Evolutionary conservation across 768 basidiomycete species (phyloP), one percentile per base, ranked within the genome.

Genomic region (Lentinula guzmanii): DNA sequence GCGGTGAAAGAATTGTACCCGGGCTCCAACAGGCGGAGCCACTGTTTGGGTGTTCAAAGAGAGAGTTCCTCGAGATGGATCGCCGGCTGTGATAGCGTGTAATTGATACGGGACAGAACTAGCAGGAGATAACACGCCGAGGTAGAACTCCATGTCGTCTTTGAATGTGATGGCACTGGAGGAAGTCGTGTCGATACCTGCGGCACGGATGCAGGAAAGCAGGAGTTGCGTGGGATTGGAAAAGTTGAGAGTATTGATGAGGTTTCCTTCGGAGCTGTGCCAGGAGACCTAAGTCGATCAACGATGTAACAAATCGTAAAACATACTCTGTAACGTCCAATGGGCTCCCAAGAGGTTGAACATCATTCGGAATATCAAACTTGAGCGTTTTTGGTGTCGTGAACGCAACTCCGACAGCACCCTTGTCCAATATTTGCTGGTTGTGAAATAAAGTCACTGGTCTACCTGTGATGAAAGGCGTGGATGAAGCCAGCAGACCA

Each of bases 381-480:
- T 73, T 65, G 16, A 72, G 18, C 2, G 55, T 9, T 34, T n/a
- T 41, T 5, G 33, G 54, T 51, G 48, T 39, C 39, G 61, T 69
- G 31, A 87, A 64, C 0, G 82, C 88, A 5, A 93, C 61, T 0
- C 90, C 91, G 10, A 92, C 82, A 3, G 90, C 89, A 6, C 91
- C 91, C 6, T 80, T 76, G 0, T 82, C 84, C 60, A 80, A 70
- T 28, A 90, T 78, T 1, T 77, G 68, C 41, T 77, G 74, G 54
- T 87, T 81, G 61, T 79, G 71, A 62, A 91, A 85, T 9, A 93
- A 74, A 0, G 91, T 92, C 33, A 87, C 82, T 0, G 86, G 85
- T 18, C 87, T 75, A 13, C 90, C 91, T 1, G 89, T 92, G 5
- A 90, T 73, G 69, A 93, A 93, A 0, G 90, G 90, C 2, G 91